Percentiles rank a stretch among this genome's conserved stretches.
Evolutionary conservation across 352 stramenopile species (phyloP).

Genomic region (Phytophthora macrochlamydospora): DNA sequence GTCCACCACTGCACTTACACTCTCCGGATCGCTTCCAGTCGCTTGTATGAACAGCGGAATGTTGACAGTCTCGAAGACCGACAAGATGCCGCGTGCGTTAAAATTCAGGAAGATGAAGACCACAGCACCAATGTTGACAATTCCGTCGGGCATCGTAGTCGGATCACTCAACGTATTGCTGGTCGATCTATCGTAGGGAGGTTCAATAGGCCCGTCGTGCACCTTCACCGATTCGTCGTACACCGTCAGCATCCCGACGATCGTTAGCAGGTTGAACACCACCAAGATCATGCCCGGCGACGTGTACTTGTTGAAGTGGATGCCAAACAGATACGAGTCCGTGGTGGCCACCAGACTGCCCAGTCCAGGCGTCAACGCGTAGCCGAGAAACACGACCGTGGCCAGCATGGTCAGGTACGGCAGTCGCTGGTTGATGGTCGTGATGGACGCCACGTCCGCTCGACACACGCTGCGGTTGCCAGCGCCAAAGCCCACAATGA

Average conservation of each 20-base stretch:
- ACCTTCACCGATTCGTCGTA: constrained; percentile 62
- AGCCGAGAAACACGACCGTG: constrained; percentile 74
- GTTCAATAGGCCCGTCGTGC: constrained; percentile 59
- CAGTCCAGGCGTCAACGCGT: constrained; percentile 68
- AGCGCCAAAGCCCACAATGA: constrained; percentile 75
- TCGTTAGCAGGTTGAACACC: constrained; percentile 60
- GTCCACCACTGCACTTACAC: constrained; percentile 48
- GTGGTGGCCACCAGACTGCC: constrained; percentile 59
- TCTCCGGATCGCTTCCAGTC: constrained; percentile 55
- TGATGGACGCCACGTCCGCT: constrained; percentile 71
- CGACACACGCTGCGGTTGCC: constrained; percentile 77
- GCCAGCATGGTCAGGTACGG: constrained; percentile 72
- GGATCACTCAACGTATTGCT: constrained; percentile 56
- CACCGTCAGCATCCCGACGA: constrained; percentile 60
- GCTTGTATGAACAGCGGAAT: constrained; percentile 74
- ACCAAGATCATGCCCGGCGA: constrained; percentile 63
- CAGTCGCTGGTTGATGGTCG: constrained; percentile 67
- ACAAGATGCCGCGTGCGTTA: constrained; percentile 72
- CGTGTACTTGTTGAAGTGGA: constrained; percentile 79
- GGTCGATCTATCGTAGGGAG: constrained; percentile 23
- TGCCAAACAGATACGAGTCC: constrained; percentile 52
- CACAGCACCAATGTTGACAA: constrained; percentile 63
- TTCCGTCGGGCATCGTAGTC: constrained; percentile 52
- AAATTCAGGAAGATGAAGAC: constrained; percentile 84
- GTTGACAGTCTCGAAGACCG: constrained; percentile 82